Base-by-base conservation (phyloP, 305 asterid species). In the Fraxinus nigra region DNA sequence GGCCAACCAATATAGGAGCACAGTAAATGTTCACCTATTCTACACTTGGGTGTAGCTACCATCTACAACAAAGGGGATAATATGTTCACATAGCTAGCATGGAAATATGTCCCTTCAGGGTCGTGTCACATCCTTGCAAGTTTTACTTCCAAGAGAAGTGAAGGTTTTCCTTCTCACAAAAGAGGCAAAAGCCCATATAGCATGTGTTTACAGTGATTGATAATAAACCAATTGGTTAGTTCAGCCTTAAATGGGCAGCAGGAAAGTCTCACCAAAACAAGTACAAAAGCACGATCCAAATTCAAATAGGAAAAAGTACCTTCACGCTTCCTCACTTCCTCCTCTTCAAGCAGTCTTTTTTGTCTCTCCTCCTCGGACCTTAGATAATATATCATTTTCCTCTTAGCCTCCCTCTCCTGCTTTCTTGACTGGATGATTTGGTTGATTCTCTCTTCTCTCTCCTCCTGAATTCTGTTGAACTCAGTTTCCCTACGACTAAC, bases 251-350 rank as follows among this genome's bases (percentile, higher is more conserved):
- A 48, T 48, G 61, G 61, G 7, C 61, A 48, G 22, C 61, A 48
- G 61, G 61, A 48, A 48, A 16, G 8, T 48, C 59, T 48, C 18
- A 48, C 20, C 20, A 48, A 48, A 48, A 48, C 59, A 48, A 48
- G 59, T 48, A 48, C 59, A 14, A 16, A 48, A 48, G 59, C 59
- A 48, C 7, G 7, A 38, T 61, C 30, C 3, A 20, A 34, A 77
- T 32, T 78, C 13, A 43, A 75, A 63, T 3, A 20, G 33, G 56
- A 72, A 18, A 5, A 75, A 22, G 33, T 90, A 96, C 99, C 99
- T 96, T 93, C 98, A 78, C 24, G 93, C 87, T 87, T 96, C 84
- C 92, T 89, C 38, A 92, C 97, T 85, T 92, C 99, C 89, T 94
- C 98, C 90, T 91, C 99, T 84, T 94, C 98, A 10, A 72, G 95